Conservation (phyloP, 2,329 filamentous ascomycete genomes). For the Penicillium sp. region DNA sequence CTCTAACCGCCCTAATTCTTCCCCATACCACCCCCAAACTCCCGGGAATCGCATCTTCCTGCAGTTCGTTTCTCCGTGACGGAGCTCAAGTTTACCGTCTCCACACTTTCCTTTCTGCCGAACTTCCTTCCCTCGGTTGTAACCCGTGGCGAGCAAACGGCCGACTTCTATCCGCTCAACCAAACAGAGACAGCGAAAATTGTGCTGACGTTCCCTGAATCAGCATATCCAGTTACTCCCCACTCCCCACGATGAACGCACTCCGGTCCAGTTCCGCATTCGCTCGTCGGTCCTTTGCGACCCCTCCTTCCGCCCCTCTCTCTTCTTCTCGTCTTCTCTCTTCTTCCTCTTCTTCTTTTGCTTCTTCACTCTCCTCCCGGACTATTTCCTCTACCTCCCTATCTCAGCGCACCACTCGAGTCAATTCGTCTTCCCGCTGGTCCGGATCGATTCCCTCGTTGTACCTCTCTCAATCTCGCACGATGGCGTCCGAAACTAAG, state of each 20-base stretch:
- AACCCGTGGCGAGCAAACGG: conserved; percentile 11
- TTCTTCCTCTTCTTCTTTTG: conserved; percentile 23
- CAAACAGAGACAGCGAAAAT: conserved; percentile 21
- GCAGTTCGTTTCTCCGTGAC: conserved; percentile 7
- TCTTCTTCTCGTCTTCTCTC: conserved; percentile 30
- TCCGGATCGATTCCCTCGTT: conserved; percentile 28
- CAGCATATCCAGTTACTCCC: not conserved
- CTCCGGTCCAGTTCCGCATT: conserved; percentile 41
- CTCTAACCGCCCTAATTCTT: not conserved
- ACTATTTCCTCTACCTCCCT: conserved; percentile 25
- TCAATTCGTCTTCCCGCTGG: conserved; percentile 29
- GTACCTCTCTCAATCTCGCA: conserved; percentile 42
- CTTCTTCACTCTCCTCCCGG: conserved; percentile 24
- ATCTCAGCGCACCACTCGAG: conserved; percentile 21
- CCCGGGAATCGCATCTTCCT: conserved; percentile 3
- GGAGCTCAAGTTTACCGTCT: conserved; percentile 15
- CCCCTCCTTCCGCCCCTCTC: conserved; percentile 30
- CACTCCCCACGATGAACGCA: conserved; percentile 30
- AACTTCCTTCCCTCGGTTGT: conserved; percentile 35
- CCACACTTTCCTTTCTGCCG: conserved; percentile 38
- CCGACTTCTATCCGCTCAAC: conserved; percentile 12
- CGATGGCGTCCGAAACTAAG: conserved; percentile 60
- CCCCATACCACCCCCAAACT: not conserved
- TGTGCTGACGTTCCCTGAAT: conserved; percentile 19
- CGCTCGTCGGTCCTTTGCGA: conserved; percentile 33